A percentile compares a stretch with the other conserved stretches of the same genome.
These are phyloP conservation scores for Leishmania guyanensis DNA, from an alignment of 208 protist genomes.

Conservation along the genomic window DNA sequence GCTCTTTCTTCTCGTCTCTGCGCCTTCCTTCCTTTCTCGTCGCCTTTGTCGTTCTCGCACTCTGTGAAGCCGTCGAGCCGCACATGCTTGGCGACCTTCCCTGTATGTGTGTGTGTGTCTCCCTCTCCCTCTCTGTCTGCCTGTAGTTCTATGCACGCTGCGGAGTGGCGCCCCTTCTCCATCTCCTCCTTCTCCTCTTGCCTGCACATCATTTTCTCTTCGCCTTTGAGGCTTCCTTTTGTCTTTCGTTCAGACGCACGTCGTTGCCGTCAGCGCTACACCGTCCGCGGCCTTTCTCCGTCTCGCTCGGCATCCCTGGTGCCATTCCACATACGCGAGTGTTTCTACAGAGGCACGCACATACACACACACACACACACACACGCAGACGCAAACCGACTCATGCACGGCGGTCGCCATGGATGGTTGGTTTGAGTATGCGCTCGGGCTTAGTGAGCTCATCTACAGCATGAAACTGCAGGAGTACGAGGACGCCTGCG, in stretches of 20 bases:
- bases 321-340: not conserved
- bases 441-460: conserved; percentile 39
- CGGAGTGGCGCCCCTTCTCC: not conserved
- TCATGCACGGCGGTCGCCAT: conserved; percentile 3
- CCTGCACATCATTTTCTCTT: no score
- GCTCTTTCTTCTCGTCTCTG: not conserved
- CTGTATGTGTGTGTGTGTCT: not conserved
- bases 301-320: not conserved
- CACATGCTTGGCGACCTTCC: no score
- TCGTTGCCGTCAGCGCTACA: not conserved
- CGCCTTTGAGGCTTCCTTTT: not conserved
- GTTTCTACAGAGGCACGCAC: not conserved
- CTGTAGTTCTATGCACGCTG: not conserved
- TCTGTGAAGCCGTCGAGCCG: not conserved
- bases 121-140: not conserved
- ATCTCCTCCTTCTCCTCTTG: not conserved
- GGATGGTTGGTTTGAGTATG: conserved; percentile 64
- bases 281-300: not conserved
- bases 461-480: conserved; percentile 61
- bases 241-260: not conserved
- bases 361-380: not conserved
- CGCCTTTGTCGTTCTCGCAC: not conserved
- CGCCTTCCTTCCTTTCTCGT: not conserved
- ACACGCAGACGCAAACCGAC: not conserved
- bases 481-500: conserved; percentile 59